A percentile compares a stretch with the other conserved stretches of the same genome.
phyloP scores from a whole-genome alignment of 768 basidiomycete species.

The Lactarius sp. region DNA sequence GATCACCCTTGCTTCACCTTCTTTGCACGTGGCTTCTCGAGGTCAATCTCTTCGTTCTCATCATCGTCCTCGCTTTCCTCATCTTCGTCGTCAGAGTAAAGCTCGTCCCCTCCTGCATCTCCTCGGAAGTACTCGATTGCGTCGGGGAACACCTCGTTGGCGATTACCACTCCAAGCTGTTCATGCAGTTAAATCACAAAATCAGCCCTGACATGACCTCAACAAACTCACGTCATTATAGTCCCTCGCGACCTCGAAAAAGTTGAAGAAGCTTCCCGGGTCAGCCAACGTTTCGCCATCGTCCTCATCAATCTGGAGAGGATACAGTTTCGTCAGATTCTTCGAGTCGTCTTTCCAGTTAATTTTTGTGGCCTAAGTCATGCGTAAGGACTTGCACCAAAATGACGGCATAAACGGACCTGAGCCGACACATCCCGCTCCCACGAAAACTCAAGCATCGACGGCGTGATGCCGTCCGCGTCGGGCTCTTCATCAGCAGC shows the following conservation, averaged over 20 bases:
- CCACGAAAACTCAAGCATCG: constrained; percentile 81
- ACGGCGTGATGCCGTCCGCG: constrained; percentile 67
- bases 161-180: constrained; percentile 68
- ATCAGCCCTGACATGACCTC: not conserved
- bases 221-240: constrained; percentile 55
- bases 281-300: constrained; percentile 62
- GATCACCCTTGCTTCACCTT: constrained; percentile 56
- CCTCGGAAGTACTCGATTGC: constrained; percentile 82
- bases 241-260: constrained; percentile 66
- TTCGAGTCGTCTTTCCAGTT: constrained; percentile 77
- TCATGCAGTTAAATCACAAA: constrained; percentile 13
- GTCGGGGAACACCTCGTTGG: constrained; percentile 74
- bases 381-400: not conserved
- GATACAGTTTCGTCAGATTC: constrained; percentile 75
- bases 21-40: constrained; percentile 78
- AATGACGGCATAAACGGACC: constrained; percentile 35
- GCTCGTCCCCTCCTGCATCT: constrained; percentile 50
- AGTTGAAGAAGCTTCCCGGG: constrained; percentile 83
- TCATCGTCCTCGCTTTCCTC: constrained; percentile 73
- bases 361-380: constrained; percentile 56
- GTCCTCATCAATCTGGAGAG: constrained; percentile 55
- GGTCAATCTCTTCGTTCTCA: constrained; percentile 73
- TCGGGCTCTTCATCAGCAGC: constrained; percentile 56
- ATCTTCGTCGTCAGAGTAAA: constrained; percentile 62
- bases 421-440: constrained; percentile 63